Base-by-base conservation (phyloP, 2,329 filamentous ascomycete species). In the Monosporascus sp. region DNA sequence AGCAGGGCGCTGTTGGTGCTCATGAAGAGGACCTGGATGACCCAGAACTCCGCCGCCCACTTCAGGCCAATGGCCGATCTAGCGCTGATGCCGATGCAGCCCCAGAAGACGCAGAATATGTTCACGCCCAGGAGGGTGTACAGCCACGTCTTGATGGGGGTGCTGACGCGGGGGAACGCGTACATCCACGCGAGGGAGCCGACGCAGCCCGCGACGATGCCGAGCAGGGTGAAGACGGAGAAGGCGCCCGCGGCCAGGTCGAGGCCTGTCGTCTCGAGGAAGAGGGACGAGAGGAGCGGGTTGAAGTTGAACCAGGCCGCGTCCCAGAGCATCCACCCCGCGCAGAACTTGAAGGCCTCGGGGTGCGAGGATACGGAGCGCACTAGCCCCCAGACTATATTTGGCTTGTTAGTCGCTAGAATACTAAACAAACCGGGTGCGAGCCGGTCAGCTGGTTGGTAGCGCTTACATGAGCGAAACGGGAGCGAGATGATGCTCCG, bases 181-280 rank as follows among this genome's bases (percentile, higher is more conserved):
- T 54, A 56, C 56, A 58, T 58, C 56, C 54, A 58, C 16, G 49
- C 5, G 20, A 58, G 56, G 37, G 54, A 56, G n/a, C 54, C 56
- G 7, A 56, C 14, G 14, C 38, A 48, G 11, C 51, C 56, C 5
- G 53, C 26, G 19, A 49, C 54, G 36, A 58, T 44, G n/a, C 56
- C 50, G 7, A 58, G 31, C n/a, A 58, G 52, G 34, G 52, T 54
- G 48, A 54, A 58, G 9, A 58, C 54, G 3, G 56, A 54, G 38
- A 52, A 58, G 17, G 56, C 47, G 17, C 52, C 48, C 24, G 52
- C 56, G 16, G 52, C 56, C 1, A 48, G 49, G 5, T 52, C 54
- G 4, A 58, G 22, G 20, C 54, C 56, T 17, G 46, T 56, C 3
- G 52, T 48, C 50, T 58, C 56, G 31, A 51, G 54, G 34, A 58